Conservation (phyloP, 2,329 filamentous ascomycete genomes). For the Calonectria pseudoreteaudii region DNA sequence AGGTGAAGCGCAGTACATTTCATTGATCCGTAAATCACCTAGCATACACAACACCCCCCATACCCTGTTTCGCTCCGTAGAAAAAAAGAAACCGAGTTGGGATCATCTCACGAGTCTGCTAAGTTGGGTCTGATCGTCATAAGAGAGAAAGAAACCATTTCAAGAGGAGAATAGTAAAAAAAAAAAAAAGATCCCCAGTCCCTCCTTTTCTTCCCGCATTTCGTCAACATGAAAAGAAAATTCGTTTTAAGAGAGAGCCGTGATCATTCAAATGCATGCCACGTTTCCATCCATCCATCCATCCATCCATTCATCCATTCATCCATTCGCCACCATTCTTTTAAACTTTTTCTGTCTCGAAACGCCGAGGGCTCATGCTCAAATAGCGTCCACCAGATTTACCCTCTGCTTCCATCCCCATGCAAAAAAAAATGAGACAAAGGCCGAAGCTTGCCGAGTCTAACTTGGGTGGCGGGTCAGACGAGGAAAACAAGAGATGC, state of each 20-base stretch:
- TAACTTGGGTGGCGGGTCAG: constrained; percentile 37
- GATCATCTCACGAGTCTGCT: constrained; percentile 20
- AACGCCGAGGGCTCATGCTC: constrained; percentile 47
- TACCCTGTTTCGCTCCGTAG: constrained; percentile 28
- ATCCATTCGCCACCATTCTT: constrained; percentile 47
- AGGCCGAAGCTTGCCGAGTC: constrained; percentile 38
- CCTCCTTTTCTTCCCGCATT: constrained; percentile 28
- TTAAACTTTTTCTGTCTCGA: constrained; percentile 45
- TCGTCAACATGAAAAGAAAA: constrained; percentile 31
- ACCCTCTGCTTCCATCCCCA: constrained; percentile 24
- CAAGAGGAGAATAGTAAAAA: constrained; percentile 31
- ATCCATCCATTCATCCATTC: constrained; percentile 44
- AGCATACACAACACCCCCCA: constrained; percentile 40
- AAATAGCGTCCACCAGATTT: constrained; percentile 34
- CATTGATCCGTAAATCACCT: constrained; percentile 44
- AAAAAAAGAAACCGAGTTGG: constrained; percentile 33
- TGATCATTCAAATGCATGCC: constrained; percentile 48
- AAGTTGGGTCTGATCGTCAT: constrained; percentile 23
- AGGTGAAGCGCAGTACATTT: constrained; percentile 40
- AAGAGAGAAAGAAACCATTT: constrained; percentile 19
- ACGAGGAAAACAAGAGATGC: constrained; percentile 37
- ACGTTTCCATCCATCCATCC: constrained; percentile 47
- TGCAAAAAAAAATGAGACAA: constrained; percentile 19
- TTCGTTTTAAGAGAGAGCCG: constrained; percentile 39
- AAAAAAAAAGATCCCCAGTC: constrained; percentile 32